phyloP scores from a whole-genome alignment of 2,329 filamentous ascomycete genomes.

The Ophiosphaerella narmari region DNA sequence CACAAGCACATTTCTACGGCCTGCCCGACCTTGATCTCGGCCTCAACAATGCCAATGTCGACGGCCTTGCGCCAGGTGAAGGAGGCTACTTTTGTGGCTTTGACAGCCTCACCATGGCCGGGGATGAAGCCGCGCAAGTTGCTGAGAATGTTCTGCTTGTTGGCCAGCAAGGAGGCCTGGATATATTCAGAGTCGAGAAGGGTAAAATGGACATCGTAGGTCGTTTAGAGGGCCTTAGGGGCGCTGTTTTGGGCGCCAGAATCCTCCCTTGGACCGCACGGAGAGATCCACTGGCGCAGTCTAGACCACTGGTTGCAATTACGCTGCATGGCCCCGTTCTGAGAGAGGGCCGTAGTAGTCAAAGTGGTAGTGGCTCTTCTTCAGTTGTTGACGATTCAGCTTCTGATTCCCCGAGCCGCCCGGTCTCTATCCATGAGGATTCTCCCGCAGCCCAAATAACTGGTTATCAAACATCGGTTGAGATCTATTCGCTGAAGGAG shows the following conservation, averaged over 20 bases:
- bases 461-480: constrained; percentile 83
- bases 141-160: constrained; percentile 71
- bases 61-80: constrained; percentile 65
- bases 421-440: constrained; percentile 36
- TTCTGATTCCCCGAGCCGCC: constrained; percentile 44
- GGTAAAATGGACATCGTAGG: constrained; percentile 72
- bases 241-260: constrained; percentile 80
- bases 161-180: constrained; percentile 79
- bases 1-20: constrained; percentile 77
- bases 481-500: constrained; percentile 84
- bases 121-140: constrained; percentile 49
- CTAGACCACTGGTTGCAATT: constrained; percentile 76
- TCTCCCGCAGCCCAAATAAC: constrained; percentile 50
- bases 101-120: constrained; percentile 65
- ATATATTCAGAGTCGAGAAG: constrained; percentile 74
- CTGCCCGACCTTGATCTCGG: constrained; percentile 72
- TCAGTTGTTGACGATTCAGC: constrained; percentile 45
- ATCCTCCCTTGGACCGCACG: constrained; percentile 71
- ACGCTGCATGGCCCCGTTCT: constrained; percentile 77
- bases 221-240: constrained; percentile 75
- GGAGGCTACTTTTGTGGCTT: constrained; percentile 81
- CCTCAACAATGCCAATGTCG: constrained; percentile 52
- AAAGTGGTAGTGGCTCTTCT: constrained; percentile 41
- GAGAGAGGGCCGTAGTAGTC: constrained; percentile 49
- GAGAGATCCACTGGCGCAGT: constrained; percentile 57